These are phyloP conservation scores for Pichia cactophila DNA, from an alignment of 1,139 yeast genomes.

Conservation along the genomic window DNA sequence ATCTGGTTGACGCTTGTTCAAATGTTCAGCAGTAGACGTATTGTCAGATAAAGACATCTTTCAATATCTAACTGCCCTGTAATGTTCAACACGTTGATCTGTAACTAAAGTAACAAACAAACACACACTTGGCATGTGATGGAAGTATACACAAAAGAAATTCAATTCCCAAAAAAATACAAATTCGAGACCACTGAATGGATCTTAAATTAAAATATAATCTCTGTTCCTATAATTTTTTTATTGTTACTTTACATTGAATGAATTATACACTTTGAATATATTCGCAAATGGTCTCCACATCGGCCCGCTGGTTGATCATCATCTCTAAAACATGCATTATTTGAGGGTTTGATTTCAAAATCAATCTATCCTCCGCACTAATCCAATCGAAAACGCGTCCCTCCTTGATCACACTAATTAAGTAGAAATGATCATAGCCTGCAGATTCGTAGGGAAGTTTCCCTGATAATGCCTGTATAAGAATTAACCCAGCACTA, in stretches of 20 bases:
- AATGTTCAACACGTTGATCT: neutral
- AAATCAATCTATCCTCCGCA: slow-evolving; percentile 17
- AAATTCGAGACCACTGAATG: neutral
- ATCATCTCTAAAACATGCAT: neutral
- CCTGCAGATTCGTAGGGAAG: slow-evolving; percentile 27
- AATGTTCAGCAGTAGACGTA: neutral
- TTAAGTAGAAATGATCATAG: slow-evolving; percentile 22
- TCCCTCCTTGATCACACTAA: slow-evolving; percentile 22
- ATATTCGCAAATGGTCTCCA: slow-evolving; percentile 1
- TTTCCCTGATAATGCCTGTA: slow-evolving; percentile 30
- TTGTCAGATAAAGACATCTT: neutral
- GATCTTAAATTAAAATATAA: too few relatives aligned
- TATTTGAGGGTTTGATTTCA: slow-evolving; percentile 5
- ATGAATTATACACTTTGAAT: neutral
- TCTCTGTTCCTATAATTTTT: neutral
- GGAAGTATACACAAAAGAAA: neutral
- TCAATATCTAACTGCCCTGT: neutral
- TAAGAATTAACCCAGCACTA: slow-evolving; percentile 29
- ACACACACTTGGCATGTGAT: neutral
- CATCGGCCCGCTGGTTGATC: neutral
- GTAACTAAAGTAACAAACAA: neutral
- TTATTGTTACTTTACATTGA: neutral
- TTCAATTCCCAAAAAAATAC: neutral
- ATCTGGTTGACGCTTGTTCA: neutral
- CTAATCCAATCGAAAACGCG: slow-evolving; percentile 22